A percentile compares a stretch with the other conserved stretches of the same genome.
These are phyloP conservation scores for Ustilago trichophora DNA, from an alignment of 1,284 basidiomycete genomes.

Conservation along the genomic window DNA sequence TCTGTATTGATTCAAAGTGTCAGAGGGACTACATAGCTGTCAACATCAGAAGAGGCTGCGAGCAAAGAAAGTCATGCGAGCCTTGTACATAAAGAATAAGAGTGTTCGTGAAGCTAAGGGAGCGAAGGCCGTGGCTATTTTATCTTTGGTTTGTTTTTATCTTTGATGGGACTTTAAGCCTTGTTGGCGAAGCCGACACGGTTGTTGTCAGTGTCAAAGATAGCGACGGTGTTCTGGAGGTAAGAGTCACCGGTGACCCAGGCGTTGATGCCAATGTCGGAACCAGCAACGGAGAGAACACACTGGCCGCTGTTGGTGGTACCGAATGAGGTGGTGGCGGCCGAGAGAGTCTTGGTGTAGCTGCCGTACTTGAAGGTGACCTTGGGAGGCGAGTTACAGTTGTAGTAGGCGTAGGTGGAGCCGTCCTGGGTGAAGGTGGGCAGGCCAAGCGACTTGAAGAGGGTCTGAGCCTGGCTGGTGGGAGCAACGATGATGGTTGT, in stretches of 20 bases:
- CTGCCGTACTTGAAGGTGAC: conserved; percentile 66
- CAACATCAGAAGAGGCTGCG: too few species aligned
- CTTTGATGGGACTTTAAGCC: too few species aligned
- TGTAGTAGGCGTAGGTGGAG: conserved; percentile 64
- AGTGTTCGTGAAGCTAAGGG: too few species aligned
- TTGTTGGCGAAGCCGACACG: conserved; percentile 68
- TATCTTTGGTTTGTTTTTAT: too few species aligned
- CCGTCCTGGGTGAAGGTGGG: conserved; percentile 65
- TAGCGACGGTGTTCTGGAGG: conserved; percentile 59
- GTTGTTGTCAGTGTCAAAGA: conserved; percentile 67
- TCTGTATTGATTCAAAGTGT: conserved; percentile 21
- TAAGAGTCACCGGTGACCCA: conserved; percentile 68
- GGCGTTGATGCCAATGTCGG: conserved; percentile 62
- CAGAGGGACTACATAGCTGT: too few species aligned
- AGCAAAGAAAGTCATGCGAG: conserved; percentile 16
- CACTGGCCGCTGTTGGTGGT: conserved; percentile 53
- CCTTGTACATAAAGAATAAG: too few species aligned
- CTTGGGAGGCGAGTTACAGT: conserved; percentile 59
- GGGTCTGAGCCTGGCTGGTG: conserved; percentile 62
- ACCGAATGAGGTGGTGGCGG: conserved; percentile 52
- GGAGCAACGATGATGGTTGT: conserved; percentile 69
- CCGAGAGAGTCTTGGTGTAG: conserved; percentile 44
- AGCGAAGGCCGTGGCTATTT: too few species aligned
- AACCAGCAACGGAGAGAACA: conserved; percentile 63
- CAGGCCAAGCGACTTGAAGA: conserved; percentile 70